Base-by-base conservation (phyloP, 2,329 filamentous ascomycete genomes). In the Biscogniauxia sp. region DNA sequence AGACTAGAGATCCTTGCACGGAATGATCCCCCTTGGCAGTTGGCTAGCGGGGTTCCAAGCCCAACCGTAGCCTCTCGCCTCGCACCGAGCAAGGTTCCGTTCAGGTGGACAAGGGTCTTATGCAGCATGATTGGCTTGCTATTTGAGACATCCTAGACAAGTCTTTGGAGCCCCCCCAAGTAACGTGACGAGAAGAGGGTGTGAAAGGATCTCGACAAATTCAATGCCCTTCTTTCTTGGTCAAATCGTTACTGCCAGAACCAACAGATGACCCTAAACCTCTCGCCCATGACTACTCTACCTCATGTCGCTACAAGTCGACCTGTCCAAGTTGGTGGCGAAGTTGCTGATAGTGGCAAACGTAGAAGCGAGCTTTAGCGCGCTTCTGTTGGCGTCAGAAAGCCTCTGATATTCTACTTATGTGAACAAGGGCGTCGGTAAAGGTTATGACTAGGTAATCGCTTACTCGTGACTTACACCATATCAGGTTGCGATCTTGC, bases 111-210 rank as follows among this genome's bases (percentile, higher is more conserved):
- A 72, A 56, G 72, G 72, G 65, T 72, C 61, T 66, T 69, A 62
- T 64, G 45, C 61, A 61, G 25, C 45, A 58, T 63, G 61, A 74
- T 74, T 74, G 72, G 72, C 55, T 55, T 45, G 56, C 20, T 49
- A n/a, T 57, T 56, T 65, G 61, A 69, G 62, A 62, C 67, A 69
- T 50, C 56, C 59, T 61, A 55, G 61, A 62, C 61, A 66, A 62
- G 65, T 60, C 59, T 65, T 62, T 64, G 62, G 66, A 64, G 59
- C 62, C 64, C 11, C 59, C 58, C 59, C 58, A 69, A 67, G 66
- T 69, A 73, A 74, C 70, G 70, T 71, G 71, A 72, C 66, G 19
- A 60, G 58, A 58, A 65, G 67, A 63, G 66, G 70, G 70, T 70
- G 69, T 70, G 65, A 61, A 69, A 61, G 62, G 60, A 66, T 62